Evolutionary conservation across 2,329 filamentous ascomycete species (phyloP), one percentile per base, ranked within the genome.

Genomic region (Neofusicoccum kwambonambiense): DNA sequence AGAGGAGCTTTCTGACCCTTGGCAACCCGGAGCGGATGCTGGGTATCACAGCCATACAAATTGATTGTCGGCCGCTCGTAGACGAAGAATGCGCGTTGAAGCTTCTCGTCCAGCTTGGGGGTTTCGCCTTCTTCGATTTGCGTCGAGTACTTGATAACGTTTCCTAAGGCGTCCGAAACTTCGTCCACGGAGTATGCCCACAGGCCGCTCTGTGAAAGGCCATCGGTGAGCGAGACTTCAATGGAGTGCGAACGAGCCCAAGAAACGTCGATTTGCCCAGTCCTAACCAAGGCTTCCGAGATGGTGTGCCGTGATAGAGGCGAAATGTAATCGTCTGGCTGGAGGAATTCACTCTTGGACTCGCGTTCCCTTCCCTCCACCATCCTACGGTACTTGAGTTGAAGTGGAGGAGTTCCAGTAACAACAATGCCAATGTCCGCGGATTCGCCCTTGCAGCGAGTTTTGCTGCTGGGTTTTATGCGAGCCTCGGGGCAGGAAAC

Each of bases 181-280:
- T 97, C 92, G 70, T 97, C 92, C 62, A 99, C 88, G 1, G 90
- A 89, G 74, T 98, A 99, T 67, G 90, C 84, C 93, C 94, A 98
- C 61, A 88, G 84, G 15, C 94, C 95, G 60, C 90, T 86, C 6
- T 84, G 84, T 56, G 87, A 87, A 79, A 99, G 87, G 4, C 93
- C 93, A 77, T 99, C 96, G 73, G 97, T 98, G 64, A 99, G 80
- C 4, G 92, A 88, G 19, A 99, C 92, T 9, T 84, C 85, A 41
- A 99, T 88, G 45, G 81, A 89, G 65, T 91, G 89, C 19, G 89
- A 81, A 65, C 86, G 87, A 15, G 92, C 92, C 95, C 95, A 98
- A 0, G 90, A 88, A 39, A 90, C 83, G 69, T 94, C 90, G 52
- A 90, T 83, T 35, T 86, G 83, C 11, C 79, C 81, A 1, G 79